Percentiles rank a stretch among this genome's conserved stretches.
Conservation (phyloP, 495 filamentous ascomycete species). For the Daldinia vernicosa region DNA sequence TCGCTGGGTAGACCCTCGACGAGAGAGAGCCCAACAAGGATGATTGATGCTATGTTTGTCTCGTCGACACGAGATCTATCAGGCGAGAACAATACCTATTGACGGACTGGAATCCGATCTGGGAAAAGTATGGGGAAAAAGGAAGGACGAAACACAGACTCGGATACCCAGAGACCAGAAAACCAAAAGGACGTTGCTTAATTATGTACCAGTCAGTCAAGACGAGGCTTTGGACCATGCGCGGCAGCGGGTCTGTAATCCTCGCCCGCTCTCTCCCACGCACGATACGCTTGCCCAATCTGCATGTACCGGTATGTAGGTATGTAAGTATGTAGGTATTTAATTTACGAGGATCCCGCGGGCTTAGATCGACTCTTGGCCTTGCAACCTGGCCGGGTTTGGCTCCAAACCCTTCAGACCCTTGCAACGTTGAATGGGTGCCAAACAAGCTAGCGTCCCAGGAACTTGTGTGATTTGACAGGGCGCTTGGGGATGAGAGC, state of each 20-base stretch:
- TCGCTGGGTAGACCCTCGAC: slow-evolving; percentile 35
- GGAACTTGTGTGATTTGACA: slow-evolving; percentile 43
- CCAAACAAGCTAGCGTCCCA: slow-evolving; percentile 44
- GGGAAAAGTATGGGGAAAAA: slow-evolving; percentile 38
- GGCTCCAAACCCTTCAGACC: slow-evolving; percentile 42
- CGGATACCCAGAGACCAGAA: slow-evolving; percentile 34
- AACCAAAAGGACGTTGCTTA: slow-evolving; percentile 41
- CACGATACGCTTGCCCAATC: slow-evolving; percentile 38
- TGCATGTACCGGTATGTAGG: slow-evolving; percentile 42
- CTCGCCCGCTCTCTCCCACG: slow-evolving; percentile 29
- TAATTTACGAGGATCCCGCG: slow-evolving; percentile 45
- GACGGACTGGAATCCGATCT: slow-evolving; percentile 40
- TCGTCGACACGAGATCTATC: slow-evolving; percentile 34
- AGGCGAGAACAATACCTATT: slow-evolving; percentile 39
- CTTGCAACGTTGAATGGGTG: slow-evolving; percentile 41
- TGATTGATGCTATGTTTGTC: slow-evolving; percentile 30
- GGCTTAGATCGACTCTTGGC: slow-evolving; percentile 46
- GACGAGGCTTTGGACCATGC: slow-evolving; percentile 49
- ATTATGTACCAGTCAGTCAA: slow-evolving; percentile 49
- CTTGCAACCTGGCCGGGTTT: slow-evolving; percentile 42
- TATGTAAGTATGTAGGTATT: slow-evolving; percentile 36
- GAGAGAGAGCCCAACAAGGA: slow-evolving; percentile 35
- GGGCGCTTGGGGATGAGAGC: slow-evolving; percentile 21
- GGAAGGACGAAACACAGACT: slow-evolving; percentile 39
- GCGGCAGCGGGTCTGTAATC: slow-evolving; percentile 44